Base-by-base conservation (phyloP, 78 protist species). In the slime mould (Dictyostelium discoideum) region DNA sequence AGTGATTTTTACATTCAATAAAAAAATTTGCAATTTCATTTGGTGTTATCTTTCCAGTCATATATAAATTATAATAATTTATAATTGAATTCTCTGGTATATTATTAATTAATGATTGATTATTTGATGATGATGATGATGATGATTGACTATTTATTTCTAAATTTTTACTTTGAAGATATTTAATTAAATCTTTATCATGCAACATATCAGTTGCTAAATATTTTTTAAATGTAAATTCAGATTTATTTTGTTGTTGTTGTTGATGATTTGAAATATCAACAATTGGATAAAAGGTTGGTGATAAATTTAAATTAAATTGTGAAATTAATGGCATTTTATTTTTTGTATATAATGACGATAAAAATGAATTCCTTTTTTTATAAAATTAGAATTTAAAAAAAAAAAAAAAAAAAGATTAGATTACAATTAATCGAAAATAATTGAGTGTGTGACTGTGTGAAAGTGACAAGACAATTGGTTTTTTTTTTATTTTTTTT, bases 311-410 rank as follows among this genome's bases (percentile, higher is more conserved):
- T 5, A 82, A 8, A 11, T 90, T 80, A 24, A 39, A 44, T 29
- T 37, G 37, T 44, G 81, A 46, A 69, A 90, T 46, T 14, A 39
- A 46, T 46, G 32, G 16, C 37, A 82, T 32, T 60, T 85, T 83
- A 90, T 90, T 90, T 78, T 90, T 90, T 82, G 57, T 72, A 40
- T 81, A 67, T 5, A 90, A 37, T 14, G 69, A 16, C 8, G 60
- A 24, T 78, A 82, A 46, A 74, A 90, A 90, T 74, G 60, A 29
- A 50, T 82, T 90, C n/a, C 94, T 90, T 39, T n/a, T 9, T n/a
- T 26, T 46, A 20, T n/a, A 42, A 57, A 74, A 40, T 11, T 5
- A 46, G 0, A 46, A 10, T 32, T 18, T 14, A 16, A 48, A 22
- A 14, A 73, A 42, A 20, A 50, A 29, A 29, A 24, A 22, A 67